Evolutionary conservation across 768 basidiomycete species (phyloP).

Genomic region (Mycena chlorophos): DNA sequence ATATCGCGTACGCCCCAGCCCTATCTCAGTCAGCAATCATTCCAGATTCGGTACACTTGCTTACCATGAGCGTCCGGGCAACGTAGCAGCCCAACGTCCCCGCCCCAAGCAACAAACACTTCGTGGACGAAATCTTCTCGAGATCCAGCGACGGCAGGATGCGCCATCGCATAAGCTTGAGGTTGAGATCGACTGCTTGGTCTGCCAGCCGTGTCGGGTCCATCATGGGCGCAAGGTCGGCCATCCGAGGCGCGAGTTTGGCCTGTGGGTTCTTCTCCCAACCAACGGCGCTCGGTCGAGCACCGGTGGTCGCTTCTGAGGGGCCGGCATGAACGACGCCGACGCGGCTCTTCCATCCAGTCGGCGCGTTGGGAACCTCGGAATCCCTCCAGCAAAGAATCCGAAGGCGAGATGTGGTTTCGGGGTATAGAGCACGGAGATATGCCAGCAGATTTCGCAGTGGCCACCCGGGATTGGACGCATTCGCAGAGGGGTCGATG

Average conservation of each 20-base stretch:
- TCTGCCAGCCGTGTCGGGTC: conserved; percentile 88
- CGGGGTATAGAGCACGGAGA: conserved; percentile 61
- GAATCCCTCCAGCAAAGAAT: conserved; percentile 79
- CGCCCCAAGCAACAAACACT: conserved; percentile 86
- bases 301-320: conserved; percentile 18
- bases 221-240: conserved; percentile 95
- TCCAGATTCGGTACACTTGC: conserved; percentile 13
- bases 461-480: conserved; percentile 84
- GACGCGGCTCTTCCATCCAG: conserved; percentile 63
- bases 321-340: conserved; percentile 47
- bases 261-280: conserved; percentile 95
- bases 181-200: conserved; percentile 96
- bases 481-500: conserved; percentile 81
- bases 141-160: conserved; percentile 88
- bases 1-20: conserved; percentile 96
- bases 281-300: conserved; percentile 71
- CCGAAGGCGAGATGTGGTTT: conserved; percentile 48
- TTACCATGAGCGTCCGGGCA: conserved; percentile 84
- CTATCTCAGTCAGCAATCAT: conserved; percentile 39
- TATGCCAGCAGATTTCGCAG: conserved; percentile 89
- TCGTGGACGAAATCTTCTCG: conserved; percentile 79
- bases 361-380: conserved; percentile 42
- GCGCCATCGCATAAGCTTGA: conserved; percentile 98
- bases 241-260: conserved; percentile 82
- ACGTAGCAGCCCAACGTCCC: conserved; percentile 98